phyloP scores from a whole-genome alignment of 768 basidiomycete genomes.

The Flagelloscypha sp. region DNA sequence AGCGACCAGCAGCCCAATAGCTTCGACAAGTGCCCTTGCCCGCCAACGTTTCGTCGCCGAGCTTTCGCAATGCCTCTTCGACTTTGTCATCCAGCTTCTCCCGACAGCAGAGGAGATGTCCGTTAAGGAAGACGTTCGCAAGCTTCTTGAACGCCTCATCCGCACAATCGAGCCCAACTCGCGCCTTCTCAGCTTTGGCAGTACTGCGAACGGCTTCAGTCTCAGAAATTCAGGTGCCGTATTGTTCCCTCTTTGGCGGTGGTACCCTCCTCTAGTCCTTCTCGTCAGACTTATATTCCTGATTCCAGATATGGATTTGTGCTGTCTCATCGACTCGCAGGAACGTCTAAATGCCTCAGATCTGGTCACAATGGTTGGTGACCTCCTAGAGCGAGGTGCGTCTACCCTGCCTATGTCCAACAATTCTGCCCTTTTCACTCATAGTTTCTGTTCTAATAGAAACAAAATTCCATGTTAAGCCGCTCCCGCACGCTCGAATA shows the following conservation, averaged over 20 bases:
- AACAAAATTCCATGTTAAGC: conserved; percentile 94
- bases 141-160: conserved; percentile 90
- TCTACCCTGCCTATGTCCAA: conserved; percentile 12
- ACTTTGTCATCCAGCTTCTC: conserved; percentile 88
- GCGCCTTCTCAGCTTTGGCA: conserved; percentile 88
- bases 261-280: not conserved
- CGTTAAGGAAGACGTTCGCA: conserved; percentile 93
- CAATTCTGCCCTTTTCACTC: conserved; percentile 7
- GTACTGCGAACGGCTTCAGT: conserved; percentile 95
- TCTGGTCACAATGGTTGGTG: conserved; percentile 89
- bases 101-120: conserved; percentile 86
- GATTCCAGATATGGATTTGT: conserved; percentile 89
- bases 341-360: conserved; percentile 75
- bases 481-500: conserved; percentile 92
- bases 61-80: conserved; percentile 85
- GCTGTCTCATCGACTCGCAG: conserved; percentile 88
- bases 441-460: conserved; percentile 35
- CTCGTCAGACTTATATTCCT: not conserved
- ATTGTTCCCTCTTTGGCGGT: conserved; percentile 9
- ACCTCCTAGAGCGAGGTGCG: conserved; percentile 87
- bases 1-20: conserved; percentile 30
- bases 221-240: conserved; percentile 82
- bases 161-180: conserved; percentile 90
- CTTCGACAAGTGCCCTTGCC: conserved; percentile 22
- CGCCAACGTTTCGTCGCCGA: conserved; percentile 67